These are phyloP conservation scores for Venturia oleaginea DNA, from an alignment of 2,329 filamentous ascomycete genomes.

Conservation along the genomic window DNA sequence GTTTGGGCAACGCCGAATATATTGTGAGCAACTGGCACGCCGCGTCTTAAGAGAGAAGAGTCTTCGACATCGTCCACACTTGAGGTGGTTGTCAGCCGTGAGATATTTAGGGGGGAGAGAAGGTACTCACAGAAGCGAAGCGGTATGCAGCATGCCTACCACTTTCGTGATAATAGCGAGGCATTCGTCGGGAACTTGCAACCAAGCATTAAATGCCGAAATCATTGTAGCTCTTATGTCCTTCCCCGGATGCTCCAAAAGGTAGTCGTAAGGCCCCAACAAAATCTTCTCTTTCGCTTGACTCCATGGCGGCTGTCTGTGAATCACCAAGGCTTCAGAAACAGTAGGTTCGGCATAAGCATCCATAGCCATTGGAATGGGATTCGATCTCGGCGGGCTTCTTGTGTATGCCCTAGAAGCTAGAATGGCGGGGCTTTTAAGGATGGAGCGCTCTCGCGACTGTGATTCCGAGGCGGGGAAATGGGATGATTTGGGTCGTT, in stretches of 20 bases:
- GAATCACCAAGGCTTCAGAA: background rate
- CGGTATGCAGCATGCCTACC: conserved; percentile 77
- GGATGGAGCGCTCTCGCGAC: background rate
- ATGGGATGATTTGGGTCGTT: conserved; percentile 1
- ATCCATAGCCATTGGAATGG: background rate
- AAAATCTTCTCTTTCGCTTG: conserved; percentile 69
- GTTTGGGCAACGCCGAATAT: conserved; percentile 83
- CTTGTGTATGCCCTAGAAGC: background rate
- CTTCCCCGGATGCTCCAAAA: conserved; percentile 71
- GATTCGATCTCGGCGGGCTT: background rate
- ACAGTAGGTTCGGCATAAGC: background rate
- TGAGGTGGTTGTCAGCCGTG: conserved; percentile 11
- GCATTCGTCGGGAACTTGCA: conserved; percentile 61
- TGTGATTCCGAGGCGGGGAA: background rate
- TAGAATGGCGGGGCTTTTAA: background rate
- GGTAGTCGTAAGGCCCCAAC: conserved; percentile 71
- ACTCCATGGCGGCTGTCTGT: conserved; percentile 44
- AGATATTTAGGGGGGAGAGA: background rate
- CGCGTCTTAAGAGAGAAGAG: conserved; percentile 64
- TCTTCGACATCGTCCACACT: conserved; percentile 81
- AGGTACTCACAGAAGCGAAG: conserved; percentile 54
- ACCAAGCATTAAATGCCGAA: conserved; percentile 70
- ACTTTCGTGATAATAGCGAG: conserved; percentile 69
- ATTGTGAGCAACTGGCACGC: conserved; percentile 71
- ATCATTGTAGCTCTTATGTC: conserved; percentile 76